These are phyloP conservation scores for Musa balbisiana DNA, from an alignment of 202 grass and related monocot species.

Conservation along the genomic window DNA sequence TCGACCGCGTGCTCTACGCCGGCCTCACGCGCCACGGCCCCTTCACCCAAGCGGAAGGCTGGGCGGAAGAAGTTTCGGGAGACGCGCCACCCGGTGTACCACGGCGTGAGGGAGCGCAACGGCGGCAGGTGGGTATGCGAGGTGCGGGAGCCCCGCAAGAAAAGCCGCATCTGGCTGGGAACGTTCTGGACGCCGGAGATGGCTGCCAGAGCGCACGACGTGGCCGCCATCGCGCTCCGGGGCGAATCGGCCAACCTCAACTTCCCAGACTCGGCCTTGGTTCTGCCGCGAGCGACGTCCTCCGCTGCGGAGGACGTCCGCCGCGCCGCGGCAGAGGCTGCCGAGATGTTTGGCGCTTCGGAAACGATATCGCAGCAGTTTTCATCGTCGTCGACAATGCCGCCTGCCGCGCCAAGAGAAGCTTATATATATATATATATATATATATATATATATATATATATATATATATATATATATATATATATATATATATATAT, in stretches of 20 bases:
- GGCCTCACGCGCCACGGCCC: background rate
- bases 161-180: conserved; percentile 51
- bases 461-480: too few species aligned
- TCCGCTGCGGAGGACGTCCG: conserved; percentile 25
- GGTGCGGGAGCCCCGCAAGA: conserved; percentile 40
- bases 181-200: conserved; percentile 46
- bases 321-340: conserved; percentile 23
- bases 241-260: conserved; percentile 29
- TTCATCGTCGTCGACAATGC: background rate
- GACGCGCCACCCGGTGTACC: conserved; percentile 52
- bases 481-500: too few species aligned
- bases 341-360: conserved; percentile 15
- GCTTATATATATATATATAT: too few species aligned
- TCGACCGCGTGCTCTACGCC: background rate
- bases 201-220: conserved; percentile 51
- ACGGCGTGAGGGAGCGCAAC: conserved; percentile 34
- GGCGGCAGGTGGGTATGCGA: conserved; percentile 46
- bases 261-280: conserved; percentile 32
- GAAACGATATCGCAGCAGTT: background rate
- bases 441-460: too few species aligned
- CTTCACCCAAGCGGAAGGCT: conserved; percentile 31
- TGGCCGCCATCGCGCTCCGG: conserved; percentile 43
- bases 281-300: conserved; percentile 18
- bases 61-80: conserved; percentile 54
- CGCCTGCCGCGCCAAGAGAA: background rate